Evolutionary conservation across 1,139 yeast genomes (phyloP).

Genomic region (Nakaseomyces sp.): DNA sequence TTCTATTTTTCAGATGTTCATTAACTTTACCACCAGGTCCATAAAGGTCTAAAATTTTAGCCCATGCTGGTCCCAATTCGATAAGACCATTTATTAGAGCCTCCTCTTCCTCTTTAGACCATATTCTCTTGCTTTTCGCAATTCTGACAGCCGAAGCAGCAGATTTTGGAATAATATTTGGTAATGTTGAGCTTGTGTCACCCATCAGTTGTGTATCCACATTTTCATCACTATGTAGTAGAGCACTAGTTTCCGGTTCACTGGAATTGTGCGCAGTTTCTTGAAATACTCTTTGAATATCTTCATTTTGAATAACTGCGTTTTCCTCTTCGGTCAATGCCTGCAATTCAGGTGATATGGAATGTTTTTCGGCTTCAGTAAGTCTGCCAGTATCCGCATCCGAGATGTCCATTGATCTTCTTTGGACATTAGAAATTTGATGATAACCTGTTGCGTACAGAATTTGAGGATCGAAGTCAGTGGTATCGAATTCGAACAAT

Average conservation of each 20-base stretch:
- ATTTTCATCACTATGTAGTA: neutral
- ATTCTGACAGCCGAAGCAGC: slow-evolving; percentile 3
- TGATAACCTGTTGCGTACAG: slow-evolving; percentile 14
- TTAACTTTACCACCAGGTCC: slow-evolving; percentile 88
- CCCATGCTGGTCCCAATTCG: slow-evolving; percentile 84
- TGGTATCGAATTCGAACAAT: slow-evolving; percentile 18
- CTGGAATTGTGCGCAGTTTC: neutral
- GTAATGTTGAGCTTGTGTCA: neutral
- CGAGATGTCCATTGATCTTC: neutral
- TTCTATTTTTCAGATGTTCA: slow-evolving; percentile 76
- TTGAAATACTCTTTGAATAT: neutral
- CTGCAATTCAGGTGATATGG: neutral
- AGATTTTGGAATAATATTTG: neutral
- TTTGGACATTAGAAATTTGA: slow-evolving; percentile 11
- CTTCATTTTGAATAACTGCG: slow-evolving; percentile 1
- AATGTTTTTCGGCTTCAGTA: neutral
- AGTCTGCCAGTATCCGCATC: neutral
- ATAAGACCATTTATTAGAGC: slow-evolving; percentile 77
- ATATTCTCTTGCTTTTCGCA: slow-evolving; percentile 39
- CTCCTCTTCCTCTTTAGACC: slow-evolving; percentile 86
- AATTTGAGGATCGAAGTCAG: slow-evolving; percentile 21
- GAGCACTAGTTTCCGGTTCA: neutral
- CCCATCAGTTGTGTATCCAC: neutral
- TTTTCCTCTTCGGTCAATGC: neutral
- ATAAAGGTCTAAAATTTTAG: slow-evolving; percentile 73